Conservation (phyloP, 2,329 filamentous ascomycete genomes). For the Huntiella moniliformis region DNA sequence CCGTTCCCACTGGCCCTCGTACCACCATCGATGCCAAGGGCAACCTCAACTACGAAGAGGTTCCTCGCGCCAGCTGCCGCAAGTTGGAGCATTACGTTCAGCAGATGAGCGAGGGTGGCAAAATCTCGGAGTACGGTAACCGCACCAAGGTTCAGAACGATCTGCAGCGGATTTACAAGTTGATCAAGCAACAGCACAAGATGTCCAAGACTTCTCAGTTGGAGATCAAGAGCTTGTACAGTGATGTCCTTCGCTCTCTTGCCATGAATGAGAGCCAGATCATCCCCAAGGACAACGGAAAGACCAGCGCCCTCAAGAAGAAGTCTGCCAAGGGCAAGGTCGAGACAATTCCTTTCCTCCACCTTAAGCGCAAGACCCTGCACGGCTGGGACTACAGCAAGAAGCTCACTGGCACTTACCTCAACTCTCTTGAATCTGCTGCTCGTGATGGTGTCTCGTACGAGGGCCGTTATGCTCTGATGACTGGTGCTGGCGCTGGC, state of each 20-base stretch:
- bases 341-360: constrained; percentile 93
- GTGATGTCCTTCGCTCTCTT: constrained; percentile 80
- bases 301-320: constrained; percentile 36
- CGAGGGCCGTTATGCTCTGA: constrained; percentile 85
- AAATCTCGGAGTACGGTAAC: constrained; percentile 97
- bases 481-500: constrained; percentile 94
- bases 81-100: constrained; percentile 97
- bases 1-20: constrained; percentile 74
- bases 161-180: constrained; percentile 84
- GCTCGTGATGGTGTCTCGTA: constrained; percentile 78
- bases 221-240: constrained; percentile 89
- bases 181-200: constrained; percentile 96
- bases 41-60: constrained; percentile 81
- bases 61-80: constrained; percentile 69
- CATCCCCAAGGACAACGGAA: constrained; percentile 68
- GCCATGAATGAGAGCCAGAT: constrained; percentile 98
- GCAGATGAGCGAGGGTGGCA: constrained; percentile 95
- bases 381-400: constrained; percentile 99
- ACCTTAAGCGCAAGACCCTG: constrained; percentile 82
- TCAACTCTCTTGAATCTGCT: constrained; percentile 78
- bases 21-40: constrained; percentile 85
- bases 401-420: constrained; percentile 83
- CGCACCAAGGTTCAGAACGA: constrained; percentile 96
- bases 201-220: constrained; percentile 90
- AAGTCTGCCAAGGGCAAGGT: constrained; percentile 67